phyloP scores from a whole-genome alignment of 2,329 filamentous ascomycete species.

The Chrysoporthe deuterocubensis region DNA sequence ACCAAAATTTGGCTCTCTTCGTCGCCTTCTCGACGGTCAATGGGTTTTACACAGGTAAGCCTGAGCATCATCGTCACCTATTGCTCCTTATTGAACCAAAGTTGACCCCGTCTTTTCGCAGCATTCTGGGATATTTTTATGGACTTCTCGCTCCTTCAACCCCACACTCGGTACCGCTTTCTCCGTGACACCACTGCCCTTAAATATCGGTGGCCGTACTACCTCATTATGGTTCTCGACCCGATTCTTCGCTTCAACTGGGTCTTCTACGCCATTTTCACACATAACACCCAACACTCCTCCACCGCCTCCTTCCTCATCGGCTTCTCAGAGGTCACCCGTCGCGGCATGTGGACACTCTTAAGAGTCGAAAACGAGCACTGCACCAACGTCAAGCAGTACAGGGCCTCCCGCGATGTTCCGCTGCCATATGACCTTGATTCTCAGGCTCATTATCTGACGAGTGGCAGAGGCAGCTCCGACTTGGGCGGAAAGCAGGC shows the following conservation, averaged over 20 bases:
- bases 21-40: slow-evolving; percentile 83
- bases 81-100: too few relatives aligned
- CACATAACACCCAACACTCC: slow-evolving; percentile 79
- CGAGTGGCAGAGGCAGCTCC: slow-evolving; percentile 40
- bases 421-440: slow-evolving; percentile 79
- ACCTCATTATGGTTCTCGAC: slow-evolving; percentile 80
- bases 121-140: slow-evolving; percentile 93
- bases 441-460: slow-evolving; percentile 36
- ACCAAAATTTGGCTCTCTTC: slow-evolving; percentile 68
- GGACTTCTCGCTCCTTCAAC: slow-evolving; percentile 92
- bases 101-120: slow-evolving; percentile 34
- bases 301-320: slow-evolving; percentile 81
- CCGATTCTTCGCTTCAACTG: slow-evolving; percentile 88
- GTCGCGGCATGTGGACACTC: slow-evolving; percentile 87
- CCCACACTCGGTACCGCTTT: slow-evolving; percentile 66
- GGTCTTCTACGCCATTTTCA: slow-evolving; percentile 91
- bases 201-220: slow-evolving; percentile 82
- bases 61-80: neutral
- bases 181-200: slow-evolving; percentile 81
- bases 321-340: slow-evolving; percentile 76
- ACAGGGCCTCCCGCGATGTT: slow-evolving; percentile 86
- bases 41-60: slow-evolving; percentile 75
- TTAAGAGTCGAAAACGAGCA: slow-evolving; percentile 98
- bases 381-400: slow-evolving; percentile 86
- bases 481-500: slow-evolving; percentile 34